These are phyloP conservation scores for Flagelloscypha sp. DNA, from an alignment of 768 basidiomycete genomes.

Conservation along the genomic window DNA sequence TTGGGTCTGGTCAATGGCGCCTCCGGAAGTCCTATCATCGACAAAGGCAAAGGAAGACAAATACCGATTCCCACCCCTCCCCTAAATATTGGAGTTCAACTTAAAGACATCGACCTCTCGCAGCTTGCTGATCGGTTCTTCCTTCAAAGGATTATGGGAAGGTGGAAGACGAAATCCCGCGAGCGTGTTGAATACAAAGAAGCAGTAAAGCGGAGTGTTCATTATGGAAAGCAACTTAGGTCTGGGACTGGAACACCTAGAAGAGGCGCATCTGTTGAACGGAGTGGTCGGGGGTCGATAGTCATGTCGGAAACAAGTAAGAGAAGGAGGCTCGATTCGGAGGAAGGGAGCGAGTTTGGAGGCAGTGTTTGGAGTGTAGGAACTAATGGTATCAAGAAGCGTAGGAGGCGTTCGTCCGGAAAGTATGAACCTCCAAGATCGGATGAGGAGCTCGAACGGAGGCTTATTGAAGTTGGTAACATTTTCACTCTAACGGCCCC, in stretches of 20 bases:
- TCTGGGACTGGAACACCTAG: constrained; percentile 9
- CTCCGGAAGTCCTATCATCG: too few relatives aligned
- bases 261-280: constrained; percentile 29
- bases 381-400: too few relatives aligned
- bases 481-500: constrained; percentile 10
- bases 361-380: too few relatives aligned
- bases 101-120: too few relatives aligned
- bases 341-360: constrained; percentile 26
- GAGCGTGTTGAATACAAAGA: constrained; percentile 9
- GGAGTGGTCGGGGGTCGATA: constrained; percentile 11
- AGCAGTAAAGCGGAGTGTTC: constrained; percentile 1
- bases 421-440: constrained; percentile 47
- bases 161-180: constrained; percentile 2
- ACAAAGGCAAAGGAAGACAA: too few relatives aligned
- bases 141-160: too few relatives aligned
- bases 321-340: constrained; percentile 30
- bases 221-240: constrained; percentile 12
- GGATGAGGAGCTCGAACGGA: constrained; percentile 56
- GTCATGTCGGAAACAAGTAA: constrained; percentile 26
- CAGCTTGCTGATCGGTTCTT: too few relatives aligned
- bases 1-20: too few relatives aligned
- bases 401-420: constrained; percentile 26
- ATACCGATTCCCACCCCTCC: too few relatives aligned
- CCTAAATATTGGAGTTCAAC: too few relatives aligned
- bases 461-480: constrained; percentile 56